These are phyloP conservation scores for Daedaleopsis nitida DNA, from an alignment of 768 basidiomycete species.

Conservation along the genomic window DNA sequence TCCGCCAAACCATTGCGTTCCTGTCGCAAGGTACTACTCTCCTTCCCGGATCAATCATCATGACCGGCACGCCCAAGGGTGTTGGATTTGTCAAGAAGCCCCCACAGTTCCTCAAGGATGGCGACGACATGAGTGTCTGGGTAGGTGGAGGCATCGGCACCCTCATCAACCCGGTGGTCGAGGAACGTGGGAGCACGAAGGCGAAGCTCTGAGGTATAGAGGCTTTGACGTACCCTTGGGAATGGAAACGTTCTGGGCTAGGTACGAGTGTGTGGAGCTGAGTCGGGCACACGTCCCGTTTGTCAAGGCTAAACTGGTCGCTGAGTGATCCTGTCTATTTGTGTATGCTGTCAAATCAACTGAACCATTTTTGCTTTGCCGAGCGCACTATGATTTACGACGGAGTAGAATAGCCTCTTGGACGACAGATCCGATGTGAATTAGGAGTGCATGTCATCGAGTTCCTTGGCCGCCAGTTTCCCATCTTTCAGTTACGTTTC, in stretches of 20 bases:
- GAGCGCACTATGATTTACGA: not conserved
- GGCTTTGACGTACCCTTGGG: not conserved
- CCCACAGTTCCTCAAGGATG: constrained; percentile 67
- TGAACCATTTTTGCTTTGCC: not conserved
- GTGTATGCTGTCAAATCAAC: not conserved
- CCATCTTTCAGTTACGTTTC: not conserved
- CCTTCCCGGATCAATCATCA: constrained; percentile 77
- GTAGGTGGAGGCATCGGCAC: constrained; percentile 77
- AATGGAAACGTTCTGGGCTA: not conserved
- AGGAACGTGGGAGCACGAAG: constrained; percentile 48
- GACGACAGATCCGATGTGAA: too few species aligned
- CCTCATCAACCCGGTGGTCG: constrained; percentile 74
- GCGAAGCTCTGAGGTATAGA: constrained; percentile 42
- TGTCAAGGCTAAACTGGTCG: not conserved
- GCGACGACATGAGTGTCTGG: constrained; percentile 71
- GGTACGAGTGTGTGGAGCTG: not conserved
- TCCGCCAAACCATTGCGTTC: constrained; percentile 75
- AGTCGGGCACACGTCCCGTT: not conserved
- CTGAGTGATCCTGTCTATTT: not conserved
- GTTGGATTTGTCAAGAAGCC: constrained; percentile 81
- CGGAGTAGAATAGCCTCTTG: too few species aligned
- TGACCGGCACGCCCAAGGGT: constrained; percentile 82
- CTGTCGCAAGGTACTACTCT: constrained; percentile 86
- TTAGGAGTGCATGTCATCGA: not conserved
- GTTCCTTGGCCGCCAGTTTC: not conserved